Evolutionary conservation across 352 stramenopile genomes (phyloP).

Genomic region (Phytophthora citricola): DNA sequence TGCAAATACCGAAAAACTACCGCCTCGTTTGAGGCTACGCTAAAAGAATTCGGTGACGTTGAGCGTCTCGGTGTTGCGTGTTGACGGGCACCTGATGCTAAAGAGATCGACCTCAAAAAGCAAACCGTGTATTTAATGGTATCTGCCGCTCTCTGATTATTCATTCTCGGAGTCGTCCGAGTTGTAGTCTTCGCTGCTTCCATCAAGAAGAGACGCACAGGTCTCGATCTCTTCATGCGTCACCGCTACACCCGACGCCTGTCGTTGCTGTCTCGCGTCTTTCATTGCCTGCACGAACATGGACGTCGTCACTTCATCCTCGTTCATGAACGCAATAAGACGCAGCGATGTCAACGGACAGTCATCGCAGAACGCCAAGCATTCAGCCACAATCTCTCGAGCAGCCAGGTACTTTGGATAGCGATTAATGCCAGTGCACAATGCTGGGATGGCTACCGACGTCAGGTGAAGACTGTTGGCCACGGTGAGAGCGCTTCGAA

Average conservation of each 20-base stretch:
- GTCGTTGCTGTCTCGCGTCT: constrained; percentile 13
- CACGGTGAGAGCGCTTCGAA: constrained; percentile 32
- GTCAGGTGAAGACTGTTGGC: constrained; percentile 27
- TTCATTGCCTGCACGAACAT: constrained; percentile 35
- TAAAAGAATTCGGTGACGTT: not conserved
- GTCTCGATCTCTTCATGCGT: not conserved
- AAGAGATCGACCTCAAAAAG: not conserved
- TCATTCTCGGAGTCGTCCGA: not conserved
- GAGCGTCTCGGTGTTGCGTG: not conserved
- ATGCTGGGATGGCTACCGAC: constrained; percentile 47
- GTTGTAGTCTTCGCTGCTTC: constrained; percentile 7
- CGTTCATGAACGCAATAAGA: constrained; percentile 44
- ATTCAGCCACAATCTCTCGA: constrained; percentile 44
- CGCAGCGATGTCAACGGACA: constrained; percentile 6
- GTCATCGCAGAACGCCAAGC: constrained; percentile 24
- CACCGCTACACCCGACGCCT: not conserved
- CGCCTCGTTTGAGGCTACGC: no score
- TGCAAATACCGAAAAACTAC: not conserved
- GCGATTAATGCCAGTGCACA: constrained; percentile 46
- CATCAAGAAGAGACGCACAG: not conserved
- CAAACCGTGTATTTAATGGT: not conserved
- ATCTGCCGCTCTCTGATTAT: not conserved
- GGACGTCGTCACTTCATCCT: constrained; percentile 31
- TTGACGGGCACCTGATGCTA: not conserved
- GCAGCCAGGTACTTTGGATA: constrained; percentile 50